Base-by-base conservation (phyloP, 768 basidiomycete genomes). In the Cystobasidium tubakii region DNA sequence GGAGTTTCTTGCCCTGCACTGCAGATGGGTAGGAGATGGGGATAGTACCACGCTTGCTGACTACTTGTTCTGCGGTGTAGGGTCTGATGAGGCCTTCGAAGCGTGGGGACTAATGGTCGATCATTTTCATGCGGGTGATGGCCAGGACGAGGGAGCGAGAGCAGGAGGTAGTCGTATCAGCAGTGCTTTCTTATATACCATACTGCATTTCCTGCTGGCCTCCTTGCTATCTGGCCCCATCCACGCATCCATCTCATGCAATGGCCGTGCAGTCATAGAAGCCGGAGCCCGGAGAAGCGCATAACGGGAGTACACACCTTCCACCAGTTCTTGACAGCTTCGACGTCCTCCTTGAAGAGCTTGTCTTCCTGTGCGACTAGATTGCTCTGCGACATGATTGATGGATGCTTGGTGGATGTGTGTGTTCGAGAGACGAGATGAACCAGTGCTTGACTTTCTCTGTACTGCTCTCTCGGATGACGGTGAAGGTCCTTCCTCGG, bases 61-160 rank as follows among this genome's bases (percentile, higher is more conserved):
- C 93, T 78, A 98, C 94, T 75, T 97, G 88, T 27, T 87, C 88
- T 13, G 95, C 92, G 57, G 90, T 89, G 83, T 97, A 99, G 2
- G 93, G 94, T 27, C 96, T 88, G 77, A 85, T 88, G n/a, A 90
- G 88, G 79, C 88, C 85, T 29, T 87, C 85, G 82, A 94, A 99
- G 42, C 96, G 91, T 23, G 91, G 87, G 79, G 83, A 88, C 94
- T 97, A 79, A n/a, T 50, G 25, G 31, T 29, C 50, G n/a, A 34
- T n/a, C n/a, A n/a, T n/a, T n/a, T n/a, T n/a, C n/a, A n/a, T n/a
- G n/a, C n/a, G n/a, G n/a, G n/a, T n/a, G n/a, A n/a, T n/a, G n/a
- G n/a, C n/a, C n/a, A n/a, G n/a, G n/a, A n/a, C n/a, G n/a, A n/a
- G n/a, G n/a, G n/a, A n/a, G n/a, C n/a, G n/a, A n/a, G n/a, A n/a